phyloP scores from a whole-genome alignment of 2,329 filamentous ascomycete genomes.

The Monosporascus sp. region DNA sequence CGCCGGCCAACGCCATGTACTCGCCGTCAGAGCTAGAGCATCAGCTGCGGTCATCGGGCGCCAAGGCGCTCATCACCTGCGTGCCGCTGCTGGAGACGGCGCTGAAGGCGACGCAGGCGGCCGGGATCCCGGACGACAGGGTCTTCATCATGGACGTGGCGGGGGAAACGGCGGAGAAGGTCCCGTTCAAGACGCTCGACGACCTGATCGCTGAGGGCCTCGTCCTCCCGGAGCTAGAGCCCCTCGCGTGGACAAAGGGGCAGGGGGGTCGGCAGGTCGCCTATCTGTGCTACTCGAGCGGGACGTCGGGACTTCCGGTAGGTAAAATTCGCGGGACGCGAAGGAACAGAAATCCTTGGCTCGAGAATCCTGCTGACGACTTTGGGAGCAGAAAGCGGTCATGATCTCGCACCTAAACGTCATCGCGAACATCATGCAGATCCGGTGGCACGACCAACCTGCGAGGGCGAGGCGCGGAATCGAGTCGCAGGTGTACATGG shows the following conservation, averaged over 20 bases:
- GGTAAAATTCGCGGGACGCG: conserved; percentile 8
- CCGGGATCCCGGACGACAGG: conserved; percentile 53
- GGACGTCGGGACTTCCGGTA: conserved; percentile 67
- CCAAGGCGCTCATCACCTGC: conserved; percentile 66
- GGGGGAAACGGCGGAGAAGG: conserved; percentile 27
- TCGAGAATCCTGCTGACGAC: background rate
- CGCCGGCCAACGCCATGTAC: conserved; percentile 67
- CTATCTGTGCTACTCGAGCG: conserved; percentile 69
- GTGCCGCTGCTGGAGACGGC: conserved; percentile 56
- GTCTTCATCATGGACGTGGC: conserved; percentile 57
- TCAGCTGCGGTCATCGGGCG: conserved; percentile 59
- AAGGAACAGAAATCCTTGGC: no score
- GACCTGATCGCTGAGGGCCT: conserved; percentile 56
- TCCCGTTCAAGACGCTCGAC: conserved; percentile 55
- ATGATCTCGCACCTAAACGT: conserved; percentile 73
- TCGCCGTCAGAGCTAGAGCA: conserved; percentile 59
- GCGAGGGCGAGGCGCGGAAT: conserved; percentile 21
- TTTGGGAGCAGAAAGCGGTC: conserved; percentile 58
- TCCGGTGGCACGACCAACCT: conserved; percentile 36
- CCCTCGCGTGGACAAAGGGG: conserved; percentile 49
- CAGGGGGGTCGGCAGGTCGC: conserved; percentile 59
- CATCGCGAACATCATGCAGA: conserved; percentile 66
- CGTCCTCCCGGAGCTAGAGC: conserved; percentile 41
- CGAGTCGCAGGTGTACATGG: conserved; percentile 41
- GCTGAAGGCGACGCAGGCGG: conserved; percentile 54